These are phyloP conservation scores for Hordeum pubiflorum DNA, from an alignment of 202 grass and related monocot genomes.

Conservation along the genomic window DNA sequence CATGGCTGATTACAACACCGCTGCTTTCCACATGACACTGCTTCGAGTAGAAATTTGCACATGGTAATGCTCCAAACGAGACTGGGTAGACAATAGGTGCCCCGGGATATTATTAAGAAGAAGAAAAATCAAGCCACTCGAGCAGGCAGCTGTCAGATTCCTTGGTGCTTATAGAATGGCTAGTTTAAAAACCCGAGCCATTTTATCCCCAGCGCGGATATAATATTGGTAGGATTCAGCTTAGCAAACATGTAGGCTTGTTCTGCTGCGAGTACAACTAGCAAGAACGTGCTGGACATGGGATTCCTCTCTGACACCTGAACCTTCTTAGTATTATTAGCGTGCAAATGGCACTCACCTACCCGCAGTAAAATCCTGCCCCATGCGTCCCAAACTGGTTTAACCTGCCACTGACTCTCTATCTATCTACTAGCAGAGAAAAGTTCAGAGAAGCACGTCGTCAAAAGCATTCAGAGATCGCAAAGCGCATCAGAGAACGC, in stretches of 20 bases:
- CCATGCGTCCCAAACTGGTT: neutral
- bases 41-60: constrained; percentile 4
- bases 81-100: constrained; percentile 5
- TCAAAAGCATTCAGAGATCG: neutral
- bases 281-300: constrained; percentile 5
- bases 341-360: neutral
- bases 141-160: constrained; percentile 50
- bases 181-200: constrained; percentile 3
- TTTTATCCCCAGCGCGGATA: neutral
- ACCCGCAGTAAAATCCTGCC: neutral
- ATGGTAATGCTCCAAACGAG: constrained; percentile 20
- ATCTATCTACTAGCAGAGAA: neutral
- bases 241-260: neutral
- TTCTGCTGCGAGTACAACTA: neutral
- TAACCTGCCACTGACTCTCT: neutral
- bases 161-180: neutral
- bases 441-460: neutral
- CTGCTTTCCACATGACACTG: constrained; percentile 14
- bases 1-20: neutral
- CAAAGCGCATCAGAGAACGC: neutral
- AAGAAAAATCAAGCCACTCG: constrained; percentile 1
- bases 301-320: constrained; percentile 7
- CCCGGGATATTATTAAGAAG: neutral
- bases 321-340: neutral
- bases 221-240: neutral